Percentiles rank a stretch among this genome's conserved stretches.
These are phyloP conservation scores for Onygenales sp. DNA, from an alignment of 2,329 filamentous ascomycete genomes.

Conservation along the genomic window DNA sequence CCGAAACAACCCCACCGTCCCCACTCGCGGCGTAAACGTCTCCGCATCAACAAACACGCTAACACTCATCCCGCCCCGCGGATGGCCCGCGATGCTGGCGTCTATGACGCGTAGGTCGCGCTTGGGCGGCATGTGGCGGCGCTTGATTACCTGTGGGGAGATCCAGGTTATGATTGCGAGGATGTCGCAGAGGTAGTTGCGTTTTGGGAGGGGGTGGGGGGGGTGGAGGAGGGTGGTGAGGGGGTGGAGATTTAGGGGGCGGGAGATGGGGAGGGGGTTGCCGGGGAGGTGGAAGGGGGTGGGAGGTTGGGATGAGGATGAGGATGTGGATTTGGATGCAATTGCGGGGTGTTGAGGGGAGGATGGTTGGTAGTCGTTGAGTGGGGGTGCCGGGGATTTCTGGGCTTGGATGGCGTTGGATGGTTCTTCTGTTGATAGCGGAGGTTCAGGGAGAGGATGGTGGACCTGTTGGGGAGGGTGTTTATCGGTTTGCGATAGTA, in stretches of 20 bases:
- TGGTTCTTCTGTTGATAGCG: no score
- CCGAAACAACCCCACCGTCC: constrained; percentile 19
- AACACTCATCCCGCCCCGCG: constrained; percentile 9
- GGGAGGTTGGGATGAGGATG: background rate
- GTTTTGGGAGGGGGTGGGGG: constrained; percentile 10
- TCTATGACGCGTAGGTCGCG: constrained; percentile 22
- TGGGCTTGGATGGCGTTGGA: background rate
- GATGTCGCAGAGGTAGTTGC: constrained; percentile 18
- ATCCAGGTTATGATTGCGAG: constrained; percentile 19
- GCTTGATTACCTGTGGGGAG: constrained; percentile 15
- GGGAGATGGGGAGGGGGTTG: background rate
- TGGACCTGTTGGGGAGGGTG: background rate
- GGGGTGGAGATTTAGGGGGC: constrained; percentile 7
- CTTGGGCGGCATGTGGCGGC: constrained; percentile 18
- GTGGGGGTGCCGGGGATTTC: background rate
- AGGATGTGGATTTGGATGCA: background rate
- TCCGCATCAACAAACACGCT: constrained; percentile 21
- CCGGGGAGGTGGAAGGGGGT: background rate
- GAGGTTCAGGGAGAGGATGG: no score
- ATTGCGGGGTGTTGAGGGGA: background rate
- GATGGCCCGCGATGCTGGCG: constrained; percentile 9
- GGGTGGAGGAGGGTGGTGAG: constrained; percentile 14
- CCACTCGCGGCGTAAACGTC: constrained; percentile 16
- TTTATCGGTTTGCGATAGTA: background rate
- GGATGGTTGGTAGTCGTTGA: background rate